phyloP scores from a whole-genome alignment of 352 stramenopile species.

The Globisporangium cystogenes region DNA sequence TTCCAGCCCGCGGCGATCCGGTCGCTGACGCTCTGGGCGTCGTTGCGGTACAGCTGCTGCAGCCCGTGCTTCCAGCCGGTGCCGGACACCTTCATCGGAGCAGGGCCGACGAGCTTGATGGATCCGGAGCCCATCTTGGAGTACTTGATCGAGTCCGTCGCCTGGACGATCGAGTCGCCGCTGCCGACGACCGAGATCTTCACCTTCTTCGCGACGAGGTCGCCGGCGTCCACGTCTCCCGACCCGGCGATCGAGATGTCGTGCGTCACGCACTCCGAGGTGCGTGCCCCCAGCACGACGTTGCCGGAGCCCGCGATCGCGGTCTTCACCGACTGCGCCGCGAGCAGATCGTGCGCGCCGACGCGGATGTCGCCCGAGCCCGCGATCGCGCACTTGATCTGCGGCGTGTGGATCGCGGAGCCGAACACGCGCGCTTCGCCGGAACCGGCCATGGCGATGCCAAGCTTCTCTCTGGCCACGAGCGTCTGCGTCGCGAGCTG shows the following conservation, averaged over 20 bases:
- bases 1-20: constrained; percentile 2
- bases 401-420: constrained; percentile 1
- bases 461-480: constrained; percentile 1
- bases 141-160: constrained; percentile 2
- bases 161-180: constrained; percentile 14
- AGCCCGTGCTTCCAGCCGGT: constrained; percentile 2
- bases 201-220: constrained; percentile 10
- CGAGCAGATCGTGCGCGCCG: constrained; percentile 13
- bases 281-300: constrained; percentile 12
- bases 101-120: constrained; percentile 11
- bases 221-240: constrained; percentile 15
- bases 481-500: constrained; percentile 13
- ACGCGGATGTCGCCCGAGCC: constrained; percentile 20
- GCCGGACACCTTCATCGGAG: constrained; percentile 5
- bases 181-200: constrained; percentile 16
- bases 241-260: constrained; percentile 21
- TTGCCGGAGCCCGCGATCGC: constrained; percentile 17
- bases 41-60: constrained; percentile 2
- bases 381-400: constrained; percentile 10
- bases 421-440: constrained; percentile 7
- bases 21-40: constrained; percentile 1
- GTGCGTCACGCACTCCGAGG: constrained; percentile 7
- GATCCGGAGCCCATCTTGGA: constrained; percentile 14
- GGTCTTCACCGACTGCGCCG: constrained; percentile 9
- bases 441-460: constrained; percentile 11